Percentiles rank a stretch among this genome's conserved stretches.
These are phyloP conservation scores for Saccharomyces hybrid DNA, from an alignment of 1,139 yeast genomes.

Conservation along the genomic window DNA sequence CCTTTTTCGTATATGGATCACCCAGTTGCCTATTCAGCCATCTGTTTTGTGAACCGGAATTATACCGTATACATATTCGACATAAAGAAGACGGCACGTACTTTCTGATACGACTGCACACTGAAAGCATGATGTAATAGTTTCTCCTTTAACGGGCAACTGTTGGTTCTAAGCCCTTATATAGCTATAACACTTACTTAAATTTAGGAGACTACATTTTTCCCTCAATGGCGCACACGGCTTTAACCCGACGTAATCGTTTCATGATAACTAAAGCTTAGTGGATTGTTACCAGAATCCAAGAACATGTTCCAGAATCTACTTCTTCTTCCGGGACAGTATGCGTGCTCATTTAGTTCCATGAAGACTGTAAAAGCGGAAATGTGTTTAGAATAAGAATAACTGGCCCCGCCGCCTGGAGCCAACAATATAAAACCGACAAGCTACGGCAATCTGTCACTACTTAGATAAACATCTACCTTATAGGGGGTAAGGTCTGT, in stretches of 20 bases:
- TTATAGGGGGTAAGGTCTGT: no score
- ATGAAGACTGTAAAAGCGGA: no score
- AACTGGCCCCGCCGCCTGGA: no score
- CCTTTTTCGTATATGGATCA: slow-evolving; percentile 59
- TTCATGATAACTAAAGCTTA: not conserved
- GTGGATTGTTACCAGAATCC: no score
- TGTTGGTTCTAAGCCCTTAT: not conserved
- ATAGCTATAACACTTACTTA: not conserved
- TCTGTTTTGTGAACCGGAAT: slow-evolving; percentile 38
- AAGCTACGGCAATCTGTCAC: no score
- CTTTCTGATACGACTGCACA: not conserved
- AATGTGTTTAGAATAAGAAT: no score
- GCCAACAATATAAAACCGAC: no score
- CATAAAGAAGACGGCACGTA: not conserved
- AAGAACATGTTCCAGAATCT: no score
- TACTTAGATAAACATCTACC: no score
- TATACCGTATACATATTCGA: slow-evolving; percentile 8
- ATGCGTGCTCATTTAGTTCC: no score
- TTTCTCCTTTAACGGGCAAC: not conserved
- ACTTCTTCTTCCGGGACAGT: no score
- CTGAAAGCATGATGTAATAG: not conserved
- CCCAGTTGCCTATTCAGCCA: slow-evolving; percentile 68
- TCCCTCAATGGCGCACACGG: not conserved
- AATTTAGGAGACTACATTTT: not conserved
- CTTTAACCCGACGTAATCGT: not conserved